Evolutionary conservation across 2,329 filamentous ascomycete genomes (phyloP).

Genomic region (Fusarium sp.): DNA sequence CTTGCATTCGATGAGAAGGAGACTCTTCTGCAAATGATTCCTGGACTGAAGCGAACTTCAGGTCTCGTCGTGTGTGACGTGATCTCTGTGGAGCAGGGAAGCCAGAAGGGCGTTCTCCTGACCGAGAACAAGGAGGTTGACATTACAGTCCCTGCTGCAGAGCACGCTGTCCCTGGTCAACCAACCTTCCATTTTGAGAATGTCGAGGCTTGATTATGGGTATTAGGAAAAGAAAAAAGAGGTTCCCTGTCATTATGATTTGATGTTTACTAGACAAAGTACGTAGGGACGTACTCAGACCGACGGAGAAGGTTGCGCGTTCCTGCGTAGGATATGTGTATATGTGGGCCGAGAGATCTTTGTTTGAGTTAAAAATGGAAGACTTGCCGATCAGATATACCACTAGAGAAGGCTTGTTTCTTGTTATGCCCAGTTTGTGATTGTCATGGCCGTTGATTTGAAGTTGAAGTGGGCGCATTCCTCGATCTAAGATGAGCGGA

Average conservation of each 20-base stretch:
- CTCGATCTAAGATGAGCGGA: constrained; percentile 8
- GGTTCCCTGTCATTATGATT: constrained; percentile 12
- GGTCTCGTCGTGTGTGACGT: constrained; percentile 78
- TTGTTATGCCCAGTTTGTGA: neutral
- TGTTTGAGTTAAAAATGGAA: constrained; percentile 22
- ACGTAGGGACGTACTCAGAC: constrained; percentile 9
- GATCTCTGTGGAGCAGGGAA: constrained; percentile 75
- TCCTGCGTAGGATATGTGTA: constrained; percentile 26
- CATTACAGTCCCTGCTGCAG: constrained; percentile 68
- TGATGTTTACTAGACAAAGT: constrained; percentile 17
- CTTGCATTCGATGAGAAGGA: constrained; percentile 86
- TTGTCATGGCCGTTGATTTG: neutral
- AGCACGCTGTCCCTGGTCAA: constrained; percentile 81
- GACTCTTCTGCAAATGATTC: constrained; percentile 80
- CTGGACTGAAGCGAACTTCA: constrained; percentile 79
- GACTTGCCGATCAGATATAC: constrained; percentile 19
- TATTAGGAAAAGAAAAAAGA: constrained; percentile 1
- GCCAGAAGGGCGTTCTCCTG: constrained; percentile 70
- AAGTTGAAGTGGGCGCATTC: neutral
- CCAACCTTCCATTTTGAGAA: constrained; percentile 91
- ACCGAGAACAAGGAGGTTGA: constrained; percentile 66
- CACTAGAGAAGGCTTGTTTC: constrained; percentile 17
- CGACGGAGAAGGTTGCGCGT: constrained; percentile 16
- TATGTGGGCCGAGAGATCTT: constrained; percentile 21
- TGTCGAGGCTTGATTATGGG: constrained; percentile 59